These are phyloP conservation scores for Leptodontidium sp. DNA, from an alignment of 2,329 filamentous ascomycete genomes.

Conservation along the genomic window DNA sequence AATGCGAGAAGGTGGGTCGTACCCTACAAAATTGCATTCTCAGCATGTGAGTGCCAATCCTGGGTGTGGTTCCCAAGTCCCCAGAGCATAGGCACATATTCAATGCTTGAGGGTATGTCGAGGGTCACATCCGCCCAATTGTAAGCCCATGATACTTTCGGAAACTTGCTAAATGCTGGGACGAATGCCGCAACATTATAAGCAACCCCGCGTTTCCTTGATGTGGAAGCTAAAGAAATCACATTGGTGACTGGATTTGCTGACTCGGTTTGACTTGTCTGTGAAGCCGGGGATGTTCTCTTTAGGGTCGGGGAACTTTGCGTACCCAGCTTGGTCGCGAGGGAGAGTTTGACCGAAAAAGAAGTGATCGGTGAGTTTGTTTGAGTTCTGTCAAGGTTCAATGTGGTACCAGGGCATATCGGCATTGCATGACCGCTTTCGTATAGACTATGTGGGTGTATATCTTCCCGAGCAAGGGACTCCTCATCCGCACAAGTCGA, in stretches of 20 bases:
- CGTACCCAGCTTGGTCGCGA: background rate
- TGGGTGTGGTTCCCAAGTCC: background rate
- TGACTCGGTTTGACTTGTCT: background rate
- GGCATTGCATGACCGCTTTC: no score
- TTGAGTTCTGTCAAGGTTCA: background rate
- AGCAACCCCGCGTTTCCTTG: background rate
- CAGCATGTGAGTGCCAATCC: background rate
- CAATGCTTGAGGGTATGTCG: background rate
- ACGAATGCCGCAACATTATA: background rate
- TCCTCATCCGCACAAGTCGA: background rate
- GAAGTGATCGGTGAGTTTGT: background rate
- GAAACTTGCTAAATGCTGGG: background rate
- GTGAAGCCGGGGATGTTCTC: background rate
- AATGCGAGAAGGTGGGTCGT: background rate
- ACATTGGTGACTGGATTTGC: background rate
- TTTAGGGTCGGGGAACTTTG: background rate
- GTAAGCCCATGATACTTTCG: background rate
- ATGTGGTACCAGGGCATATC: background rate
- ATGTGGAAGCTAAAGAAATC: background rate
- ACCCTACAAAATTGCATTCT: background rate
- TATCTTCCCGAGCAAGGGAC: background rate
- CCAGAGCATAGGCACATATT: background rate
- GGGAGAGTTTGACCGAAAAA: background rate
- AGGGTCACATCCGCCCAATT: background rate
- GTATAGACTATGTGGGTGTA: background rate